These are phyloP conservation scores for Claviceps sp. DNA, from an alignment of 2,329 filamentous ascomycete species.

Conservation along the genomic window DNA sequence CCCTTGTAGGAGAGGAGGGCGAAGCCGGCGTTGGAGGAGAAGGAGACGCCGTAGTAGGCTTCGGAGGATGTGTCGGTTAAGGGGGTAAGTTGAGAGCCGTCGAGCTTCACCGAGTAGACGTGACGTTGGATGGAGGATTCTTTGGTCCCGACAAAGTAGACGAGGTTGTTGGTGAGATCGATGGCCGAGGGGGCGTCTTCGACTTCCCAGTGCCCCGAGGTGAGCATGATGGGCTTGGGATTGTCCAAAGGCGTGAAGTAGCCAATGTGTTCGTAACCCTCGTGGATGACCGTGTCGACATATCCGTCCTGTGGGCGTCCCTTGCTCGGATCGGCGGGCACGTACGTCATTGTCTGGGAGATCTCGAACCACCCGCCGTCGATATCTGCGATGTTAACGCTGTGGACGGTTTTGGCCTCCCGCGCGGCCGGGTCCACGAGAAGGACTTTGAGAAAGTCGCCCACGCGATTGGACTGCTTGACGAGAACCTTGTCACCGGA, in stretches of 20 bases:
- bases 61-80: slow-evolving; percentile 62
- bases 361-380: slow-evolving; percentile 98
- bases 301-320: slow-evolving; percentile 78
- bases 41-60: slow-evolving; percentile 71
- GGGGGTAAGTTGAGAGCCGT: slow-evolving; percentile 58
- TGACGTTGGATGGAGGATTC: slow-evolving; percentile 83
- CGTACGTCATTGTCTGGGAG: slow-evolving; percentile 69
- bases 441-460: slow-evolving; percentile 77
- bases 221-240: slow-evolving; percentile 70
- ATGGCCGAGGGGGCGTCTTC: slow-evolving; percentile 72
- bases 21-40: slow-evolving; percentile 72
- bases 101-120: slow-evolving; percentile 76
- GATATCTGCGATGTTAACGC: slow-evolving; percentile 65
- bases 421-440: slow-evolving; percentile 66
- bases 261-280: slow-evolving; percentile 79
- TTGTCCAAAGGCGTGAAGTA: slow-evolving; percentile 88
- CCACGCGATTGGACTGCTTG: slow-evolving; percentile 87
- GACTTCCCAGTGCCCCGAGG: slow-evolving; percentile 85
- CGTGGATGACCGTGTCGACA: slow-evolving; percentile 76
- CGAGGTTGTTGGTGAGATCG: slow-evolving; percentile 70
- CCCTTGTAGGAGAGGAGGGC: slow-evolving; percentile 75
- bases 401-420: slow-evolving; percentile 65
- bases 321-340: slow-evolving; percentile 68
- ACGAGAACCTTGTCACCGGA: slow-evolving; percentile 73
- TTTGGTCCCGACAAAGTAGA: slow-evolving; percentile 83